Evolutionary conservation across 73 alveolate genomes (phyloP), one percentile per base, ranked within the genome.

Genomic region (Uronychia binucleata): DNA sequence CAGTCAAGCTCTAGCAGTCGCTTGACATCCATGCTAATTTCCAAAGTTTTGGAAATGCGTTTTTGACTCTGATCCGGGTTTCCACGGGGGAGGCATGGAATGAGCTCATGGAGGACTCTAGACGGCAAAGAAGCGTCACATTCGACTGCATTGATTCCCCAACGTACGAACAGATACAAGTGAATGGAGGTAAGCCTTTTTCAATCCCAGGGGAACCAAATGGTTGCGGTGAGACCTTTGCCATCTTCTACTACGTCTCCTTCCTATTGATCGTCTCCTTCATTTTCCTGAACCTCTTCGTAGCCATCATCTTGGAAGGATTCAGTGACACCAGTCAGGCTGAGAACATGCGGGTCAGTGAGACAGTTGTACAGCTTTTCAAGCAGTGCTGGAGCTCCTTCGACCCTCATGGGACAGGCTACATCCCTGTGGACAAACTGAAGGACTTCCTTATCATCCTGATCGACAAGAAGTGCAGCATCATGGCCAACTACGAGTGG

Each of bases 31-130:
- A 28, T 35, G 81, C 81, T n/a, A 87, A 91, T 80, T 91, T 91
- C 77, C 57, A 86, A 59, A 75, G 81, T 25, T 91, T 91, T 82
- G 92, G 90, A 59, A 59, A 60, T 78, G 91, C 94, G 26, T 81
- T 88, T 46, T 77, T 87, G 28, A 83, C 94, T 26, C 84, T 91
- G 59, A 77, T 87, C 32, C 57, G 88, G 34, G 57, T 82, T 33
- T 57, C 93, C 14, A 97, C 99, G 31, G 99, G 99, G 26, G 99
- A 97, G 82, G 82, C 84, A 79, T 97, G 99, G 98, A 93, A 95
- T 77, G 86, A 81, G 59, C 83, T 97, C 27, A 94, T 96, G 98
- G 91, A 84, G 85, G 99, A 96, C 67, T 59, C 91, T 30, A 59
- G 76, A 26, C 33, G 80, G 30, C 25, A 14, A 31, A 76, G 58